Percentiles rank a stretch among this genome's conserved stretches.
phyloP scores from a whole-genome alignment of 2,329 filamentous ascomycete species.

The Xylariaceae sp. region DNA sequence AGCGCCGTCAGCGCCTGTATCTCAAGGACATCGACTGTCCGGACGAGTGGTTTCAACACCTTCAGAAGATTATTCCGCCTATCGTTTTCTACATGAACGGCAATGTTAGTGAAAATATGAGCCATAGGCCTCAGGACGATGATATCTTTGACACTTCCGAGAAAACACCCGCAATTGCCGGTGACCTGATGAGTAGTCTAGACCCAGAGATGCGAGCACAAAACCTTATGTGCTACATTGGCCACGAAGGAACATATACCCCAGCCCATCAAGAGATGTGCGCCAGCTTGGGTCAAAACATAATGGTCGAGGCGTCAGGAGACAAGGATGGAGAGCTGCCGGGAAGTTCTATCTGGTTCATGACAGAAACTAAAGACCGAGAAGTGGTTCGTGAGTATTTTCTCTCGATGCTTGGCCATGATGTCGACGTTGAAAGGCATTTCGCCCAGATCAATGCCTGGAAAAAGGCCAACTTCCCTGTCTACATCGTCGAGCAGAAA shows the following conservation, averaged over 20 bases:
- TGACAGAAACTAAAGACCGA: constrained; percentile 93
- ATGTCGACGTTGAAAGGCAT: constrained; percentile 94
- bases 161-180: constrained; percentile 62
- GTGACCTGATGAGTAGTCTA: constrained; percentile 92
- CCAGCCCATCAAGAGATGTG: constrained; percentile 97
- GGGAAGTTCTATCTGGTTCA: constrained; percentile 95
- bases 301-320: constrained; percentile 90
- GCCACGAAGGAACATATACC: constrained; percentile 95
- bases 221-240: constrained; percentile 97
- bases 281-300: constrained; percentile 89
- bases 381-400: constrained; percentile 91
- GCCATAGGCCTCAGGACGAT: constrained; percentile 31
- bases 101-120: constrained; percentile 44
- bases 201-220: constrained; percentile 83
- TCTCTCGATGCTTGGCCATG: constrained; percentile 84
- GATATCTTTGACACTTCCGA: constrained; percentile 45
- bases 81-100: constrained; percentile 89
- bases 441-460: constrained; percentile 94
- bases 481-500: constrained; percentile 86
- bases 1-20: constrained; percentile 79
- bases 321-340: constrained; percentile 67
- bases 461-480: constrained; percentile 89
- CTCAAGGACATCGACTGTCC: constrained; percentile 97
- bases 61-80: constrained; percentile 72
- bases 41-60: constrained; percentile 72